phyloP scores from a whole-genome alignment of 2,329 filamentous ascomycete species.

The Pseudogymnoascus sp. region DNA sequence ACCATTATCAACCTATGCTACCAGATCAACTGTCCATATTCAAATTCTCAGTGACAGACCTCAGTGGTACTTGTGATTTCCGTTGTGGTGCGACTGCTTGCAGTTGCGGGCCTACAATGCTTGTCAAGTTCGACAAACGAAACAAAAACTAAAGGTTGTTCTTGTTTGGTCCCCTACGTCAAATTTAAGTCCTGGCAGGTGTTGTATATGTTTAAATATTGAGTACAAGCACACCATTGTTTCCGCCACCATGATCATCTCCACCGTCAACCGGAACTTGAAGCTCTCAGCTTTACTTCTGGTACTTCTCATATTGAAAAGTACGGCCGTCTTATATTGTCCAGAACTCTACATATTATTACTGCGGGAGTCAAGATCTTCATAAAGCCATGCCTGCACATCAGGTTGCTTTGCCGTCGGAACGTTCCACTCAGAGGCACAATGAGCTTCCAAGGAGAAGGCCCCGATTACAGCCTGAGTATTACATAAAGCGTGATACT shows the following conservation, averaged over 20 bases:
- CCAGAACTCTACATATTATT: neutral
- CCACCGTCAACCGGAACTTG: neutral
- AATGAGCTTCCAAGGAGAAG: neutral
- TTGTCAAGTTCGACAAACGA: neutral
- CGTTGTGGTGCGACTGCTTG: neutral
- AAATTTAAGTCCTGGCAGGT: neutral
- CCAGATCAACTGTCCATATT: conserved; percentile 14
- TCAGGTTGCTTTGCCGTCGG: neutral
- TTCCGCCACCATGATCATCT: neutral
- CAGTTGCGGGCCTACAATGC: neutral
- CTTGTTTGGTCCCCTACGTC: neutral
- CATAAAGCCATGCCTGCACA: neutral
- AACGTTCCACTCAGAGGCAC: neutral
- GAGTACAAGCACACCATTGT: neutral
- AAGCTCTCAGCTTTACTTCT: neutral
- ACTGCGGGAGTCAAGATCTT: neutral
- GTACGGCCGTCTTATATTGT: neutral
- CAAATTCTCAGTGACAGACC: neutral
- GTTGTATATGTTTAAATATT: neutral
- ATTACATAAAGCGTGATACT: conserved; percentile 40
- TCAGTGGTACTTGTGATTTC: neutral
- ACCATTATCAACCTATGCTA: conserved; percentile 12
- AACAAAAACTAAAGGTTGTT: neutral
- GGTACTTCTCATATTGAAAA: neutral
- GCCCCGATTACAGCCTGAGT: conserved; percentile 17